phyloP scores from a whole-genome alignment of 2,329 filamentous ascomycete genomes.

The Pseudogymnoascus sp. region DNA sequence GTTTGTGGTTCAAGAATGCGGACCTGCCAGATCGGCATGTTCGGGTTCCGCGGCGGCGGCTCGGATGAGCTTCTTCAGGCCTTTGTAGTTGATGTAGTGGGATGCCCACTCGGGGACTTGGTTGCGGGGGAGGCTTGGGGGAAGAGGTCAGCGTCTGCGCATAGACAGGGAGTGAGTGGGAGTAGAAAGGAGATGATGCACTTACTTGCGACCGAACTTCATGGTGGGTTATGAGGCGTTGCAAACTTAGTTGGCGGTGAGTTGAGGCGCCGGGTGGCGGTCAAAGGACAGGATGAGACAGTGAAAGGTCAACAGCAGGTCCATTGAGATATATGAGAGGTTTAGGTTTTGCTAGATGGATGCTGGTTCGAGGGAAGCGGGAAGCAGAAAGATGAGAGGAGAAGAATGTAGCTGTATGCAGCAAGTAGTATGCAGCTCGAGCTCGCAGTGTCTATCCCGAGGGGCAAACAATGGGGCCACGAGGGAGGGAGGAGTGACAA shows the following conservation, averaged over 20 bases:
- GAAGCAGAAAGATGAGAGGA: background rate
- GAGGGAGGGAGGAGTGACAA: background rate
- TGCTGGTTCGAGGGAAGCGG: background rate
- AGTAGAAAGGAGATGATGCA: slow-evolving; percentile 14
- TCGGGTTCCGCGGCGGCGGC: slow-evolving; percentile 56
- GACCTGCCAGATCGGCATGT: slow-evolving; percentile 82
- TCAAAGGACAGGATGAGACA: slow-evolving; percentile 1
- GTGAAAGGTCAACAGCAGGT: background rate
- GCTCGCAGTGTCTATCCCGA: background rate
- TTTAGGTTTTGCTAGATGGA: background rate
- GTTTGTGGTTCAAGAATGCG: slow-evolving; percentile 33
- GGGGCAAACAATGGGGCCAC: background rate
- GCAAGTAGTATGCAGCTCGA: background rate
- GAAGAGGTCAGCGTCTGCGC: background rate
- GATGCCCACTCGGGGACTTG: slow-evolving; percentile 83
- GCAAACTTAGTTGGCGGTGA: background rate
- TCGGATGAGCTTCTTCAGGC: slow-evolving; percentile 93
- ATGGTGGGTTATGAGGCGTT: slow-evolving; percentile 32
- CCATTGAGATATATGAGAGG: slow-evolving; percentile 5
- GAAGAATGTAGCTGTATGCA: background rate
- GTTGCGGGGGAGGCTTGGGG: slow-evolving; percentile 62
- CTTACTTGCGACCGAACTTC: slow-evolving; percentile 59
- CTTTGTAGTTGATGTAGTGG: slow-evolving; percentile 83
- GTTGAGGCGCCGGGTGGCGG: slow-evolving; percentile 1
- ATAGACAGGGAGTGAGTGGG: background rate